Conservation (phyloP, 768 basidiomycete genomes). For the Kwoniella dejecticola region DNA sequence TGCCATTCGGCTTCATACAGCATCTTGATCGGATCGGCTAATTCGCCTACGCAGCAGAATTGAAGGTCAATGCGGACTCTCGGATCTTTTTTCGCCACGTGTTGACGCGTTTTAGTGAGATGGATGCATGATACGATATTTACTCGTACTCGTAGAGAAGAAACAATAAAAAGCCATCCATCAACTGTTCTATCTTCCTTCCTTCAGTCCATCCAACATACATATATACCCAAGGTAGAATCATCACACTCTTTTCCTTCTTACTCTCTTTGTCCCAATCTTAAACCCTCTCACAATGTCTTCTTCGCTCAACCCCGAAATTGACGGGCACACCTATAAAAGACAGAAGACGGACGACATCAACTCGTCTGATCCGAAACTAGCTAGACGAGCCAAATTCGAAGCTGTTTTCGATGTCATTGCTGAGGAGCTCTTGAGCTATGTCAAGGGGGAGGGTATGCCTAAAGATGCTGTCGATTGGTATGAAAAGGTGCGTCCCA, state of each 20-base stretch:
- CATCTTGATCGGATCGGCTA: too few relatives aligned
- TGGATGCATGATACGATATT: background rate
- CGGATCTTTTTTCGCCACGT: background rate
- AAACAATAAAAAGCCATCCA: slow-evolving; percentile 5
- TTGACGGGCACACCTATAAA: slow-evolving; percentile 23
- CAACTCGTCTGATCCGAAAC: slow-evolving; percentile 24
- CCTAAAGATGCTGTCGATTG: slow-evolving; percentile 80
- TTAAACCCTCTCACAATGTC: background rate
- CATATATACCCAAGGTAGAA: background rate
- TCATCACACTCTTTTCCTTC: background rate
- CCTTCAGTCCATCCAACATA: too few relatives aligned
- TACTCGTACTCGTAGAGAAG: background rate
- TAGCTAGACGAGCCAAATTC: slow-evolving; percentile 59
- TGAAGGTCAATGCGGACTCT: too few relatives aligned
- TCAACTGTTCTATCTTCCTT: too few relatives aligned
- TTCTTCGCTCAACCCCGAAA: slow-evolving; percentile 19
- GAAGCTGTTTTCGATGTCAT: slow-evolving; percentile 71
- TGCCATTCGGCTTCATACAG: too few relatives aligned
- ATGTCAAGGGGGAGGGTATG: slow-evolving; percentile 72
- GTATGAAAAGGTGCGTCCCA: slow-evolving; percentile 70
- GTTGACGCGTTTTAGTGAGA: background rate
- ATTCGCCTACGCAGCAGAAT: background rate
- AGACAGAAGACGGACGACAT: slow-evolving; percentile 18
- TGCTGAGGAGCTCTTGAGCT: slow-evolving; percentile 73
- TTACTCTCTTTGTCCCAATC: background rate